A percentile compares a stretch with the other conserved stretches of the same genome.
These are phyloP conservation scores for Cladosporium sp. DNA, from an alignment of 2,329 filamentous ascomycete genomes.

Conservation along the genomic window DNA sequence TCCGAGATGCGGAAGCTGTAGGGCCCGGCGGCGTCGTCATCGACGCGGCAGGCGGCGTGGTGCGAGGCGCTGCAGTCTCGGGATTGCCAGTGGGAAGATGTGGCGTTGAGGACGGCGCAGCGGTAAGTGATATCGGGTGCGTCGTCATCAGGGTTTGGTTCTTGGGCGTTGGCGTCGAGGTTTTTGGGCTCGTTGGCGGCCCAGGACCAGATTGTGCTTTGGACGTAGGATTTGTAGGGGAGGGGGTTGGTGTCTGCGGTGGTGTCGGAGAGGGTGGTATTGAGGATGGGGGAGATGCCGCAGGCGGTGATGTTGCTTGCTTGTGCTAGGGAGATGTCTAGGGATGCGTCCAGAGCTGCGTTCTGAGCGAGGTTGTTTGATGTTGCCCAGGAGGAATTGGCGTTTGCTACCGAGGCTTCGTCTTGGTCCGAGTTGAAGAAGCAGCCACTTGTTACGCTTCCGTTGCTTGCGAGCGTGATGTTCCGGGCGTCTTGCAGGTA, in stretches of 20 bases:
- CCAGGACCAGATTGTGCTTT: constrained; percentile 62
- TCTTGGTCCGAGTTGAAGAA: constrained; percentile 47
- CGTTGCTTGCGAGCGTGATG: constrained; percentile 40
- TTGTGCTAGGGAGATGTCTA: constrained; percentile 29
- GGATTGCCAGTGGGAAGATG: constrained; percentile 59
- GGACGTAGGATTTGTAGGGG: constrained; percentile 54
- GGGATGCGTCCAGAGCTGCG: constrained; percentile 26
- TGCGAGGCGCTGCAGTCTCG: constrained; percentile 55
- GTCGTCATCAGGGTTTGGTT: constrained; percentile 25
- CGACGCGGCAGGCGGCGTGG: constrained; percentile 58
- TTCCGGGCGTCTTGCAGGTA: constrained; percentile 45
- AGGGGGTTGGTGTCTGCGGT: constrained; percentile 51
- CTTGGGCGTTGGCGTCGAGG: constrained; percentile 35
- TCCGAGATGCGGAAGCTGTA: constrained; percentile 59
- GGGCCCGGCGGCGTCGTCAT: constrained; percentile 43
- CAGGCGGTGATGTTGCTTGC: constrained; percentile 53
- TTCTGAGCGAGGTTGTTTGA: constrained; percentile 28
- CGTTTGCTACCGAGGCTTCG: constrained; percentile 42
- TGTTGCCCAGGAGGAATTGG: constrained; percentile 57
- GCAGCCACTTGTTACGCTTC: constrained; percentile 53
- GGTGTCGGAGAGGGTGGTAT: constrained; percentile 53
- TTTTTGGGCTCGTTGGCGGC: constrained; percentile 56
- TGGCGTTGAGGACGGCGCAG: constrained; percentile 57
- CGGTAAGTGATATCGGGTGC: constrained; percentile 39
- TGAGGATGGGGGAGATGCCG: constrained; percentile 62